phyloP scores from a whole-genome alignment of 176 grass and related monocot genomes.

The Phyllostachys edulis region DNA sequence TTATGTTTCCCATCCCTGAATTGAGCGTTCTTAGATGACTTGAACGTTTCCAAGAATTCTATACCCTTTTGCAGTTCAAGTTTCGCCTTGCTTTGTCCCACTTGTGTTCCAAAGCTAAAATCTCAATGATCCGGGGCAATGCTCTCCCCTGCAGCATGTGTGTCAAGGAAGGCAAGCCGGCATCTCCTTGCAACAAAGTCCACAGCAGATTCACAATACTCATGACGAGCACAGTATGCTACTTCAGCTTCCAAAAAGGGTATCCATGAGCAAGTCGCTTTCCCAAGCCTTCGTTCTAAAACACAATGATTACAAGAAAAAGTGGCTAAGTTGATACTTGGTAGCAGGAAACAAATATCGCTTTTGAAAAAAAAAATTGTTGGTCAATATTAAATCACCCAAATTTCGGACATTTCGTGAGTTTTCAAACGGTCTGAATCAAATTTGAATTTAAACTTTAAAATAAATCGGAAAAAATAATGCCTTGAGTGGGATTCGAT shows the following conservation, averaged over 20 bases:
- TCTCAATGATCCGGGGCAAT: slow-evolving; percentile 73
- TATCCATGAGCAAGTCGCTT: slow-evolving; percentile 86
- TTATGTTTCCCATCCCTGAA: slow-evolving; percentile 93
- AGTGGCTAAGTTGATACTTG: background rate
- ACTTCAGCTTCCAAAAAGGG: slow-evolving; percentile 94
- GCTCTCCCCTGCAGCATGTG: slow-evolving; percentile 72
- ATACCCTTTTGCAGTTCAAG: slow-evolving; percentile 64
- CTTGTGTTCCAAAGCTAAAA: slow-evolving; percentile 73
- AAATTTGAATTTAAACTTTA: too few species aligned
- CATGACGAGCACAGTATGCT: slow-evolving; percentile 85
- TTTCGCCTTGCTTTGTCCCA: slow-evolving; percentile 76
- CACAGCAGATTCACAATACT: slow-evolving; percentile 83
- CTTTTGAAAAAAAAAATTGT: too few species aligned
- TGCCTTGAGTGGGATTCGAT: too few species aligned
- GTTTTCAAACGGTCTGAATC: too few species aligned
- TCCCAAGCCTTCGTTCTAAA: slow-evolving; percentile 80
- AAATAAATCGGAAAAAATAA: too few species aligned
- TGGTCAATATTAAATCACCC: too few species aligned
- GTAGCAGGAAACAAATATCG: too few species aligned
- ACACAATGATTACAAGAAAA: background rate
- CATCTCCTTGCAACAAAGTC: slow-evolving; percentile 90
- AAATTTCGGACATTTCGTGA: too few species aligned
- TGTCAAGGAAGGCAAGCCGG: slow-evolving; percentile 87
- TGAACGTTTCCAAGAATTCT: slow-evolving; percentile 89
- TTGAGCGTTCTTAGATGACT: slow-evolving; percentile 84